These are phyloP conservation scores for Mycena leptocephala DNA, from an alignment of 768 basidiomycete genomes.

Conservation along the genomic window DNA sequence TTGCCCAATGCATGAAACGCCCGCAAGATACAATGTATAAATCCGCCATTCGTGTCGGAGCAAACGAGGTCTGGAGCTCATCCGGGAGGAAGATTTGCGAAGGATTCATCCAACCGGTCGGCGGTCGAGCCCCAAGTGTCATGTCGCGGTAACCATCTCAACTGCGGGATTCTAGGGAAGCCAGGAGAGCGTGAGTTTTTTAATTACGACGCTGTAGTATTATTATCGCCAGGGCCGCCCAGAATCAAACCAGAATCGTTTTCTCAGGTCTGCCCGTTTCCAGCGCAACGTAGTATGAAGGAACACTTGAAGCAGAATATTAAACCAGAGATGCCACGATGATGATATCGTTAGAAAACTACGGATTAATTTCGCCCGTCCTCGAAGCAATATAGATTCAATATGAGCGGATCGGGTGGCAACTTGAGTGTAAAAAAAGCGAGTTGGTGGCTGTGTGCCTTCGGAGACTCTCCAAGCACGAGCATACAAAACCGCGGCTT, in stretches of 20 bases:
- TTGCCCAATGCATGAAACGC: slow-evolving; percentile 3
- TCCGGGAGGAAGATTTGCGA: too few species aligned
- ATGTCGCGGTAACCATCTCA: slow-evolving; percentile 6
- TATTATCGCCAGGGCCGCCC: slow-evolving; percentile 12
- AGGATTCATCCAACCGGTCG: too few species aligned
- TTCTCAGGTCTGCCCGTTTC: slow-evolving; percentile 15
- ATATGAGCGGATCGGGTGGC: background rate
- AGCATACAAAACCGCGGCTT: background rate
- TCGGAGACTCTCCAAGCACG: background rate
- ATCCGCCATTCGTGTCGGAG: slow-evolving; percentile 15
- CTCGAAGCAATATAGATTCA: background rate
- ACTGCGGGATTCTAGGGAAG: background rate
- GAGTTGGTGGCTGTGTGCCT: background rate
- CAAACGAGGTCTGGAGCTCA: background rate
- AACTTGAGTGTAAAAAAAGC: background rate
- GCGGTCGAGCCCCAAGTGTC: background rate
- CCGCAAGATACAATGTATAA: background rate
- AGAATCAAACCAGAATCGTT: background rate
- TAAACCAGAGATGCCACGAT: background rate
- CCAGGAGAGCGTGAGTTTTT: background rate
- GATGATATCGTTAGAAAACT: background rate
- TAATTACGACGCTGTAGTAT: background rate
- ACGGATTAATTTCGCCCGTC: slow-evolving; percentile 9
- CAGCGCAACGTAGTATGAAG: slow-evolving; percentile 11
- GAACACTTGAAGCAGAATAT: background rate